phyloP scores from a whole-genome alignment of 1,284 basidiomycete genomes.

The Caloboletus firmus region DNA sequence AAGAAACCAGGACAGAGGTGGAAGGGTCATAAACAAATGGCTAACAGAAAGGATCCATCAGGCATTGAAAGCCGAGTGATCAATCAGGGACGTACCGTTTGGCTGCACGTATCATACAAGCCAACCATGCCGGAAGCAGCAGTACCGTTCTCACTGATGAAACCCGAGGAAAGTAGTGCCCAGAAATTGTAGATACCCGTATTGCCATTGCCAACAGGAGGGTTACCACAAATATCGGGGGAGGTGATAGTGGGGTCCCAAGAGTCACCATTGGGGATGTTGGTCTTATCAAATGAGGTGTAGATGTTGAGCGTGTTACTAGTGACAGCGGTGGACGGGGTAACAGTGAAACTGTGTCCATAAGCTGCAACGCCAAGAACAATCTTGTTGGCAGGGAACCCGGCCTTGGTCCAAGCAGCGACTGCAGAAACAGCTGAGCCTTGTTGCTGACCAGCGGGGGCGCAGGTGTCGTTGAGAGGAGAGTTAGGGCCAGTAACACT shows the following conservation, averaged over 20 bases:
- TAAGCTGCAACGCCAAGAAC: conserved; percentile 82
- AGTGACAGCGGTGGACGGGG: conserved; percentile 41
- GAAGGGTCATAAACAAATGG: conserved; percentile 62
- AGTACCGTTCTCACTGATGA: conserved; percentile 53
- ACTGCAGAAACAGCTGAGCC: conserved; percentile 80
- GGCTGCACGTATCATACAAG: conserved; percentile 60
- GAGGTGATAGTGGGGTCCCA: conserved; percentile 50
- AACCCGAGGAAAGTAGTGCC: conserved; percentile 55
- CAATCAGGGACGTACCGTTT: conserved; percentile 55
- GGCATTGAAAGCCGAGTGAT: neutral
- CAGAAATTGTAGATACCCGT: conserved; percentile 55
- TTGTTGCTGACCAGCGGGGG: conserved; percentile 54
- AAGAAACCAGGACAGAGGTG: conserved; percentile 57
- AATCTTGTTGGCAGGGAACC: conserved; percentile 77
- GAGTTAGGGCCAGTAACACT: conserved; percentile 73
- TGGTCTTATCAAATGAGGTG: conserved; percentile 48
- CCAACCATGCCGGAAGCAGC: conserved; percentile 49
- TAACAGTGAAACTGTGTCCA: conserved; percentile 56
- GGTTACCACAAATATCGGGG: conserved; percentile 55
- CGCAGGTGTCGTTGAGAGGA: conserved; percentile 77
- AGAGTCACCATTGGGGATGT: conserved; percentile 52
- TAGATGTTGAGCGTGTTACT: conserved; percentile 42
- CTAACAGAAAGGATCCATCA: conserved; percentile 36
- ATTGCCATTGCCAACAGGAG: conserved; percentile 36
- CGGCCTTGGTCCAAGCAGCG: conserved; percentile 71